phyloP scores from a whole-genome alignment of 352 stramenopile genomes.

The Phytophthora capsici region DNA sequence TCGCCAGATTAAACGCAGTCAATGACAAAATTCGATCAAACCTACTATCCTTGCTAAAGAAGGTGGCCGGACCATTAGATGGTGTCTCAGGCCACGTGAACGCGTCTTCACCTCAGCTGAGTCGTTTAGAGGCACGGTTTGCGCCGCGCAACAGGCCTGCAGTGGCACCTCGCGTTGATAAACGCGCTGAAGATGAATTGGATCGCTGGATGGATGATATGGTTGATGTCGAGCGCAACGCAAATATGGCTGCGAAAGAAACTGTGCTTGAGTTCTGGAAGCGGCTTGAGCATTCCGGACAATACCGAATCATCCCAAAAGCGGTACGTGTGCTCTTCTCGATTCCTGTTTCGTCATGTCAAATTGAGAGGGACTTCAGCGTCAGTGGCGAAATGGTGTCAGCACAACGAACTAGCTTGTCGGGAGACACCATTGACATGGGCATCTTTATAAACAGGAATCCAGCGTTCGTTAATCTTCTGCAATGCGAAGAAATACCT shows the following conservation, averaged over 20 bases:
- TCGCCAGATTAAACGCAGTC: conserved; percentile 4
- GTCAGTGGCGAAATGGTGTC: conserved; percentile 13
- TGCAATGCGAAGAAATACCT: conserved; percentile 25
- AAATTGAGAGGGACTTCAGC: conserved; percentile 28
- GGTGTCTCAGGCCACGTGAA: neutral
- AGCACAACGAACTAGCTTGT: conserved; percentile 8
- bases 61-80: conserved; percentile 5
- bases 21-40: conserved; percentile 14
- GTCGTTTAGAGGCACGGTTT: conserved; percentile 6
- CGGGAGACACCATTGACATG: conserved; percentile 23
- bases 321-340: conserved; percentile 9
- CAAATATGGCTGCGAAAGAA: conserved; percentile 2
- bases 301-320: conserved; percentile 24
- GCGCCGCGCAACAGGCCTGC: neutral
- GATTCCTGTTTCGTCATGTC: conserved; percentile 9
- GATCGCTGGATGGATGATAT: conserved; percentile 11
- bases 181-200: conserved; percentile 16
- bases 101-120: neutral
- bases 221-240: conserved; percentile 2
- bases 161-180: neutral
- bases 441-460: conserved; percentile 21
- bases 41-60: conserved; percentile 4
- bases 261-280: conserved; percentile 21
- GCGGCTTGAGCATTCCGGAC: neutral
- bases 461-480: conserved; percentile 16